Conservation (phyloP, 2,329 filamentous ascomycete genomes). For the Trichoderma harzianum region DNA sequence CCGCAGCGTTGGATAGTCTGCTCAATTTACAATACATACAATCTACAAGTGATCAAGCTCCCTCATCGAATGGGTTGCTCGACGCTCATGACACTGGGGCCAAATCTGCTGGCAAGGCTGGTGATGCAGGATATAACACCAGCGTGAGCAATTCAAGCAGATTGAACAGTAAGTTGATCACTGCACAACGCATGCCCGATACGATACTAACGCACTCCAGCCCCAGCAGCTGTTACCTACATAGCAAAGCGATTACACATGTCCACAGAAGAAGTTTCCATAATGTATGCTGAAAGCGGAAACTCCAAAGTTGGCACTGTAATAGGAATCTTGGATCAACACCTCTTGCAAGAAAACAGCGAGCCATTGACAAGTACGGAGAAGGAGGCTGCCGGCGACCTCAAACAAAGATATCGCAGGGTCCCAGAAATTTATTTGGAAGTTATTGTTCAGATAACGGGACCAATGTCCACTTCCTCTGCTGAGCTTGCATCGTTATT, state of each 20-base stretch:
- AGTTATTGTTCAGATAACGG: constrained; percentile 41
- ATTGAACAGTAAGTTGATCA: constrained; percentile 28
- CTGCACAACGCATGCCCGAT: background rate
- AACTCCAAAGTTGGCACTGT: constrained; percentile 41
- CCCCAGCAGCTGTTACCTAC: constrained; percentile 41
- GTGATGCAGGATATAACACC: background rate
- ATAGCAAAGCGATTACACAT: constrained; percentile 44
- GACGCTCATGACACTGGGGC: constrained; percentile 44
- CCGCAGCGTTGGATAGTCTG: constrained; percentile 72
- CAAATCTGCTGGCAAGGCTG: background rate
- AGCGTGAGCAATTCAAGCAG: background rate
- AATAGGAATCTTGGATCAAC: constrained; percentile 42
- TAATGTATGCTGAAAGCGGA: constrained; percentile 38
- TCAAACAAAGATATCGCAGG: constrained; percentile 39
- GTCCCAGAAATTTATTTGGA: constrained; percentile 43
- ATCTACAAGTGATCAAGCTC: constrained; percentile 59
- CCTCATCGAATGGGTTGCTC: constrained; percentile 81
- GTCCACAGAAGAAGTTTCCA: constrained; percentile 39
- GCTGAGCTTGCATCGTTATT: constrained; percentile 42
- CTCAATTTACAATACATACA: constrained; percentile 77
- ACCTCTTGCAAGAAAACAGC: constrained; percentile 37
- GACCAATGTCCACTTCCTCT: constrained; percentile 32
- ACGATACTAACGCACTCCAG: constrained; percentile 22
- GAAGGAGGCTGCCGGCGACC: constrained; percentile 31
- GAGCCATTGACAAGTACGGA: constrained; percentile 29